phyloP scores from a whole-genome alignment of 257 asterid species.

The Misopates orontium region DNA sequence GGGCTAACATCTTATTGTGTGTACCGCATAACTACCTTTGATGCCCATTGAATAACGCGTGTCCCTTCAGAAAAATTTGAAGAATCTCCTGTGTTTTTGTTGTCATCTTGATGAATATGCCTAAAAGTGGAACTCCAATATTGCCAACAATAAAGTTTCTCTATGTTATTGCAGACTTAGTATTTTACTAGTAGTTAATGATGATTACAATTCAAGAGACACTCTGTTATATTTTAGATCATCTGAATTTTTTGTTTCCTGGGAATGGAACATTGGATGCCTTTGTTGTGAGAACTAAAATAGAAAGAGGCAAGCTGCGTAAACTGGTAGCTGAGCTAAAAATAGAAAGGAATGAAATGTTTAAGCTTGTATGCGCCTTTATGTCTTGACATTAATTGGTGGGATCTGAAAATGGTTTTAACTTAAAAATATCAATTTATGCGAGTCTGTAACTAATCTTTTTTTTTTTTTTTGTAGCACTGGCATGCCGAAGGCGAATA shows the following conservation, averaged over 20 bases:
- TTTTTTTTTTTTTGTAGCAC: slow-evolving; percentile 38
- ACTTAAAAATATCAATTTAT: background rate
- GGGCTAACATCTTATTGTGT: too few relatives aligned
- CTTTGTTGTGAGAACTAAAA: background rate
- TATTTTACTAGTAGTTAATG: too few relatives aligned
- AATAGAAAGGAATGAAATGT: background rate
- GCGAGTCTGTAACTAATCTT: slow-evolving; percentile 8
- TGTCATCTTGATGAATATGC: too few relatives aligned
- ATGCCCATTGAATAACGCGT: too few relatives aligned
- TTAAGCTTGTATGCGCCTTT: background rate
- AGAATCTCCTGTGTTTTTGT: too few relatives aligned
- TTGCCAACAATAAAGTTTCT: background rate
- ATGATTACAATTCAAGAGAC: background rate
- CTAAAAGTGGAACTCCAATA: background rate
- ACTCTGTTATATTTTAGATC: background rate
- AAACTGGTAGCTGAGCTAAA: background rate
- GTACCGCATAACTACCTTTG: too few relatives aligned
- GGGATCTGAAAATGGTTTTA: background rate
- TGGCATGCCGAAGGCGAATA: slow-evolving; percentile 31
- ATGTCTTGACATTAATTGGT: background rate
- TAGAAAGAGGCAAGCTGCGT: slow-evolving; percentile 4
- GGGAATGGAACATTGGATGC: background rate
- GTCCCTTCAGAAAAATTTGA: too few relatives aligned
- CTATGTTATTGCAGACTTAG: too few relatives aligned
- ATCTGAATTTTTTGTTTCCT: background rate